Conservation (phyloP, 176 grass and related monocot species). For the Pontederia paniculata region DNA sequence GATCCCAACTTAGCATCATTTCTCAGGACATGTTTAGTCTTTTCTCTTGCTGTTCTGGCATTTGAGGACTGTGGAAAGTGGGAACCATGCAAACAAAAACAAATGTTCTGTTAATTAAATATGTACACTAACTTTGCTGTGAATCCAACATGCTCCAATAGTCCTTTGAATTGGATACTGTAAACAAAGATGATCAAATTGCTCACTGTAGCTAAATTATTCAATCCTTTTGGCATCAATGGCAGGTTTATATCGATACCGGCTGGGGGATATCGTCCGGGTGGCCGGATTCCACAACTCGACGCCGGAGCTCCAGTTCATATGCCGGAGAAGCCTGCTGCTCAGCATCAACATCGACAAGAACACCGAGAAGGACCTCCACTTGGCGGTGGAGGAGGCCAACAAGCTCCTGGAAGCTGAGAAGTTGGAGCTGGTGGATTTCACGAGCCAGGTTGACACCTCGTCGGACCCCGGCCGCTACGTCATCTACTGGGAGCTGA, state of each 20-base stretch:
- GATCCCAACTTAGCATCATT: too few relatives aligned
- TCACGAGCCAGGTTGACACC: constrained; percentile 57
- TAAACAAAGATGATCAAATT: too few relatives aligned
- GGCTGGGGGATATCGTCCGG: constrained; percentile 62
- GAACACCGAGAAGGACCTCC: constrained; percentile 81
- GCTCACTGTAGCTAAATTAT: neutral
- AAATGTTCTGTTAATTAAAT: too few relatives aligned
- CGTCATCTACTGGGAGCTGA: constrained; percentile 71
- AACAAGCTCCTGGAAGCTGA: constrained; percentile 39
- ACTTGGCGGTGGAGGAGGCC: constrained; percentile 46
- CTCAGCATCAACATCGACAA: constrained; percentile 90
- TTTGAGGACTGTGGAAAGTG: too few relatives aligned
- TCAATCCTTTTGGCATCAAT: neutral
- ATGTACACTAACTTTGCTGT: too few relatives aligned
- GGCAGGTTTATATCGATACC: constrained; percentile 66
- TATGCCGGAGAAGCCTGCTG: constrained; percentile 56
- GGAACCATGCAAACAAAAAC: too few relatives aligned
- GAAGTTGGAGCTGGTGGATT: constrained; percentile 88
- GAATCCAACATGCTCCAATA: too few relatives aligned
- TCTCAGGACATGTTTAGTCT: too few relatives aligned
- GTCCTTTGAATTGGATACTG: too few relatives aligned
- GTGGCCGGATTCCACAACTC: constrained; percentile 78
- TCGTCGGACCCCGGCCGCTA: constrained; percentile 55
- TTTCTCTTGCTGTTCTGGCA: too few relatives aligned
- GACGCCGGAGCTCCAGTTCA: constrained; percentile 71